These are phyloP conservation scores for Urochloa ruziziensis DNA, from an alignment of 176 grass and related monocot species.

Conservation along the genomic window DNA sequence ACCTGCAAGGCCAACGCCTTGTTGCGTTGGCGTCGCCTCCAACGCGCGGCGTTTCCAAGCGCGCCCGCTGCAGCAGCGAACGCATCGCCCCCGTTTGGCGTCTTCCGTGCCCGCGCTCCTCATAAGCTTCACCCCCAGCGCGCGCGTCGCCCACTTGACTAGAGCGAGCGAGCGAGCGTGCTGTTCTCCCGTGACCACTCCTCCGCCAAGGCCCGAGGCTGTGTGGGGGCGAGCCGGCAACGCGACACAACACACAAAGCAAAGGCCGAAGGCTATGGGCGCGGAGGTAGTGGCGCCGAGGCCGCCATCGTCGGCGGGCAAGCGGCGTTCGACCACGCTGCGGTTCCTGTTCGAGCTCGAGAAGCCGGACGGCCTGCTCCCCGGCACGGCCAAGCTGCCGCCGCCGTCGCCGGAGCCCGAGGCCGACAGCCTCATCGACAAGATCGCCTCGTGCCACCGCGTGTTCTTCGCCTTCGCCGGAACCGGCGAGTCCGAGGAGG, in stretches of 20 bases:
- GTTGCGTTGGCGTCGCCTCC: too few species aligned
- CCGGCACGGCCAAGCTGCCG: conserved; percentile 39
- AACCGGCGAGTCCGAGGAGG: neutral
- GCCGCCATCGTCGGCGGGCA: neutral
- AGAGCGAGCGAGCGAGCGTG: neutral
- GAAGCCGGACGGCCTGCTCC: conserved; percentile 19
- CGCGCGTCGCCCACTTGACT: neutral
- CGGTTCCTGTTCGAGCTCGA: conserved; percentile 64
- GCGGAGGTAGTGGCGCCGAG: conserved; percentile 8
- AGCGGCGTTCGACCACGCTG: conserved; percentile 68
- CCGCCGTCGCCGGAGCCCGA: conserved; percentile 48
- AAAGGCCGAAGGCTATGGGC: conserved; percentile 46
- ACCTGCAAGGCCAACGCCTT: too few species aligned
- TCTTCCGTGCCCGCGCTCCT: conserved; percentile 7
- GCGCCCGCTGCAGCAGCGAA: conserved; percentile 12
- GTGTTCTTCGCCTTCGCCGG: conserved; percentile 67
- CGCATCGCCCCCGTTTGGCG: conserved; percentile 50
- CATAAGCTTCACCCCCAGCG: conserved; percentile 23
- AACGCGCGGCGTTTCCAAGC: conserved; percentile 29
- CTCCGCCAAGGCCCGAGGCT: neutral
- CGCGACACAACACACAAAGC: too few species aligned
- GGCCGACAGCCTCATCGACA: conserved; percentile 57
- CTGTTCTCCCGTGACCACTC: conserved; percentile 25
- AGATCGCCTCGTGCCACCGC: conserved; percentile 48
- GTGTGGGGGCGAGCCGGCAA: neutral